A percentile compares a stretch with the other conserved stretches of the same genome.
These are phyloP conservation scores for Xylaria flabelliformis DNA, from an alignment of 495 filamentous ascomycete genomes.

Conservation along the genomic window DNA sequence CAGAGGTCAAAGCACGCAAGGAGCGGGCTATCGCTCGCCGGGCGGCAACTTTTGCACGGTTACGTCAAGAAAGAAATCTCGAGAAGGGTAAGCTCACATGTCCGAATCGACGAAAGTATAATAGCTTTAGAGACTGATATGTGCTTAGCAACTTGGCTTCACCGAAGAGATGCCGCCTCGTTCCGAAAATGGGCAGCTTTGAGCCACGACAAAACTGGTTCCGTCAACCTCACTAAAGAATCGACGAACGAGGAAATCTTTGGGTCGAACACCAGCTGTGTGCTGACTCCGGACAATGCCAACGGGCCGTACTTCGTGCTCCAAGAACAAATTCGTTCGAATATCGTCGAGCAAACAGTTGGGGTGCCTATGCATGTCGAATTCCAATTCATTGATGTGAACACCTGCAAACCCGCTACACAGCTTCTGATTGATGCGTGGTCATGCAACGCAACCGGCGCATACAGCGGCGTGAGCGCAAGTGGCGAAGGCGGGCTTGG, in stretches of 20 bases:
- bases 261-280: conserved; percentile 45
- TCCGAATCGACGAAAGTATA: not conserved
- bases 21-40: conserved; percentile 41
- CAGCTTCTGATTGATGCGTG: conserved; percentile 62
- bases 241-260: conserved; percentile 59
- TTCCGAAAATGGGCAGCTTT: conserved; percentile 46
- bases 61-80: conserved; percentile 33
- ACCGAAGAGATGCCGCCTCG: conserved; percentile 49
- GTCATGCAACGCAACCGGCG: conserved; percentile 64
- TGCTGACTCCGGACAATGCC: conserved; percentile 48
- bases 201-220: conserved; percentile 45
- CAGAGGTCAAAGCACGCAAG: conserved; percentile 38
- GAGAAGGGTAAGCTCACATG: conserved; percentile 34
- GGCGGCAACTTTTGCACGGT: conserved; percentile 36
- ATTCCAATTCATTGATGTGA: conserved; percentile 61
- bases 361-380: conserved; percentile 62
- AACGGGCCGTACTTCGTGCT: conserved; percentile 52
- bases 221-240: conserved; percentile 45
- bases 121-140: not conserved
- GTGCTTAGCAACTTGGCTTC: conserved; percentile 37
- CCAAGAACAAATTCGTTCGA: conserved; percentile 57
- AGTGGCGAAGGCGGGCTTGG: conserved; percentile 47
- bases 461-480: conserved; percentile 55
- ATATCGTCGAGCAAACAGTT: conserved; percentile 53
- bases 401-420: conserved; percentile 59